Base-by-base conservation (phyloP, 352 stramenopile species). In the Phytophthora crassamura region DNA sequence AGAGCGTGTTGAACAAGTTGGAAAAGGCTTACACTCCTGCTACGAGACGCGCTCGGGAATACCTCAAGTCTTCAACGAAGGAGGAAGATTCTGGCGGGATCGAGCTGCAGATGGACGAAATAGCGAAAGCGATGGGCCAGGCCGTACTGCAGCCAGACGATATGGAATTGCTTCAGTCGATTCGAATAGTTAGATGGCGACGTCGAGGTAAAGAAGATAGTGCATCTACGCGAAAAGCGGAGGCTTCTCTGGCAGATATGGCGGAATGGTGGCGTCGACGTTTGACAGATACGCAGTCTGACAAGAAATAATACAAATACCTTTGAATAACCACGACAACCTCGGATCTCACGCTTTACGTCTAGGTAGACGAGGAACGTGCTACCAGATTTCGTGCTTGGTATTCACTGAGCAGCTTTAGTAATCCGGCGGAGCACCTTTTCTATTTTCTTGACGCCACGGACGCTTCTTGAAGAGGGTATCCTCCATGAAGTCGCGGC, bases 401-500 rank as follows among this genome's bases (percentile, higher is more conserved):
- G 4, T 30, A 30, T 30, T 30, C 25, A 30, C 36, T 2, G 18
- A 36, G 9, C 33, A 12, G 8, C 7, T 14, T 62, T 42, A 92
- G 47, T 92, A 92, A 49, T 92, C 81, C 3, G 73, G 78, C 8
- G 69, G 72, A 10, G 53, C 22, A 8, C 69, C 48, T 25, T 77
- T 60, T 6, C 77, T 78, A 33, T 69, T 55, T 7, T 87, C 74
- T 28, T 75, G 77, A 6, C 84, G 78, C 87, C 87, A 95, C 33
- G 84, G 87, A 10, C 87, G 82, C 54, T 89, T 88, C 49, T 87
- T 87, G 67, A 94, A 94, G 12, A 94, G 57, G 15, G 86, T 66
- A 18, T 95, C 77, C 59, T 94, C 85, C 85, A 95, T 95, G 40
- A 95, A 94, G 52, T 95, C 84, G 16, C 87, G 78, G 34, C 77